Evolutionary conservation across 2,329 filamentous ascomycete genomes (phyloP), one percentile per base, ranked within the genome.

Genomic region (Fusarium sp.): DNA sequence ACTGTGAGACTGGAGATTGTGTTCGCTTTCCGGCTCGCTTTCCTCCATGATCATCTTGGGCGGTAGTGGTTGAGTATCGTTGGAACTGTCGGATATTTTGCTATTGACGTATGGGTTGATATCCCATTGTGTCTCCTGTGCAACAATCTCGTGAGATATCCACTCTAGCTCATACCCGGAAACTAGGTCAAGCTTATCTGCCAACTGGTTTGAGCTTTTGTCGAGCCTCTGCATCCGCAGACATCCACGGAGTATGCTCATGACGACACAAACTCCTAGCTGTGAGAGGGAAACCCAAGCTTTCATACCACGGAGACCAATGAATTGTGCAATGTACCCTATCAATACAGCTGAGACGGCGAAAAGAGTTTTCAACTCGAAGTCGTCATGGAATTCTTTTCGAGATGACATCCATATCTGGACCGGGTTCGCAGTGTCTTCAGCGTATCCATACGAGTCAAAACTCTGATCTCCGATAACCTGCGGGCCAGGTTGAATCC

Each of bases 131-230:
- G 12, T 12, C 12, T 34, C 12, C 12, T 34, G 31, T 34, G 31
- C 4, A 34, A 34, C 7, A 27, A 50, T 50, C 16, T 50, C n/a
- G 7, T 27, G 2, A 4, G 47, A 50, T 18, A 50, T 28, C 47
- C 47, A 50, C n/a, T 50, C 47, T 3, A 50, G 47, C n/a, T 50
- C 47, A 50, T 50, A 12, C 3, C 47, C 47, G 6, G 47, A 36
- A 23, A 50, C 12, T 1, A 50, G 30, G 9, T 50, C 47, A 10
- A 50, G 28, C 31, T 27, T 27, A 4, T 36, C 47, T 6, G 30
- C 30, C 12, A 50, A 15, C 30, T 15, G 47, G 4, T 50, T 50
- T 7, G 47, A 50, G 4, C 9, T 23, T 30, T 50, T 34, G 9
- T 15, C 47, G 1, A 50, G 47, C 10, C 47, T 3, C 2, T 50